These are phyloP conservation scores for Daldinia grandis DNA, from an alignment of 495 filamentous ascomycete genomes.

Conservation along the genomic window DNA sequence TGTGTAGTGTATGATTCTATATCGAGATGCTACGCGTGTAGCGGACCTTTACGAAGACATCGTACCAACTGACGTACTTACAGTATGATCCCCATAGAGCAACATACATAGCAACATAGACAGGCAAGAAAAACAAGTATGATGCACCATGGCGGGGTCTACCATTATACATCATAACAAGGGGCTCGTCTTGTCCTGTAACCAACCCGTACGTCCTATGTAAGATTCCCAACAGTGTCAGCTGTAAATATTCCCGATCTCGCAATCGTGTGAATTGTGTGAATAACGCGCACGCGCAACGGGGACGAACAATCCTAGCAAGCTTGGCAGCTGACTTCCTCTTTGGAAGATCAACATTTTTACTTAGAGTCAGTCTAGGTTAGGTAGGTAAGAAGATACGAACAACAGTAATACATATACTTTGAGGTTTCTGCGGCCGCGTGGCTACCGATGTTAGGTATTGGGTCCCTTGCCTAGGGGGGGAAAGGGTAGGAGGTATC, in stretches of 20 bases:
- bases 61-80: constrained; percentile 1
- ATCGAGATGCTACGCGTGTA: neutral
- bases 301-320: constrained; percentile 42
- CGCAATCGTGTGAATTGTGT: constrained; percentile 22
- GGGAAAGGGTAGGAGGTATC: neutral
- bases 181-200: constrained; percentile 29
- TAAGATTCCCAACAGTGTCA: constrained; percentile 39
- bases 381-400: constrained; percentile 40
- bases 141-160: constrained; percentile 39
- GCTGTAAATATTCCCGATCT: constrained; percentile 39
- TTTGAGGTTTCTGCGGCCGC: constrained; percentile 26
- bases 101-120: neutral
- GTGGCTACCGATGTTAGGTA: constrained; percentile 18
- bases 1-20: constrained; percentile 1
- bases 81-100: neutral
- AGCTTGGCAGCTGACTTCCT: constrained; percentile 49
- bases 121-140: constrained; percentile 12
- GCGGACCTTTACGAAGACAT: neutral
- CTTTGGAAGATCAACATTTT: constrained; percentile 36
- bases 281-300: constrained; percentile 32
- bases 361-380: constrained; percentile 28
- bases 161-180: constrained; percentile 36
- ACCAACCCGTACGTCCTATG: constrained; percentile 20
- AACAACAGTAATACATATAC: constrained; percentile 41
- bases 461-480: constrained; percentile 32